Evolutionary conservation across 306 rosid species (phyloP).

Genomic region (Acacia crassicarpa): DNA sequence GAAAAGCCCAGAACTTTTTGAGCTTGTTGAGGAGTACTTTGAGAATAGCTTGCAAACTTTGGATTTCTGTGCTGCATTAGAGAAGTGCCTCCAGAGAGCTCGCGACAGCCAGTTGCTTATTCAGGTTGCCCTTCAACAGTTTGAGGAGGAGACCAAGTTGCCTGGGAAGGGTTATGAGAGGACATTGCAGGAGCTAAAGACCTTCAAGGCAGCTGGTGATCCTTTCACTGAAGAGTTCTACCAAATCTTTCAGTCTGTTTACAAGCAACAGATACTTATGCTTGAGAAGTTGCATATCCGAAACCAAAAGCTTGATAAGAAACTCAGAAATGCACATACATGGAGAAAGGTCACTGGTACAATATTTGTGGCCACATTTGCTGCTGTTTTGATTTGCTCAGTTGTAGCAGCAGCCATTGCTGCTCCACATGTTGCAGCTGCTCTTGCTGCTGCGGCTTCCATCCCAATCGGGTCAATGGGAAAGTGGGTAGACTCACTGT

Average conservation of each 20-base stretch:
- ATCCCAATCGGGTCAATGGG: conserved; percentile 85
- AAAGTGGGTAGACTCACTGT: conserved; percentile 75
- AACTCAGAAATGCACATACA: conserved; percentile 45
- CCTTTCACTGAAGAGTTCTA: conserved; percentile 83
- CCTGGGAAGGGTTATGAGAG: conserved; percentile 42
- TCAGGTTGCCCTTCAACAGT: conserved; percentile 61
- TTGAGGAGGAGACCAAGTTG: conserved; percentile 55
- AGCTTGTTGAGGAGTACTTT: conserved; percentile 86
- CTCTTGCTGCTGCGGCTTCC: conserved; percentile 74
- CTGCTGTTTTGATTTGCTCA: conserved; percentile 80
- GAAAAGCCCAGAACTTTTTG: conserved; percentile 75
- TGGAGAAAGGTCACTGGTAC: conserved; percentile 77
- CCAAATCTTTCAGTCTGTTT: conserved; percentile 58
- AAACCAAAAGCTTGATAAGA: conserved; percentile 69
- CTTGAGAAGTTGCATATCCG: conserved; percentile 61
- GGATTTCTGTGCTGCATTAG: conserved; percentile 82
- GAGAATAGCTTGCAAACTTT: conserved; percentile 80
- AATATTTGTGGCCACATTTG: conserved; percentile 73
- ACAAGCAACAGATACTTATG: conserved; percentile 63
- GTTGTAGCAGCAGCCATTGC: conserved; percentile 90
- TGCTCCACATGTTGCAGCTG: conserved; percentile 80
- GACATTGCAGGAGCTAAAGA: conserved; percentile 65
- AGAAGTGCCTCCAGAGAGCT: conserved; percentile 69
- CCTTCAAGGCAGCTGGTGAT: conserved; percentile 71
- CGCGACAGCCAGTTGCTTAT: conserved; percentile 76